These are phyloP conservation scores for Coniosporium tulheliwenetii DNA, from an alignment of 2,329 filamentous ascomycete genomes.

Conservation along the genomic window DNA sequence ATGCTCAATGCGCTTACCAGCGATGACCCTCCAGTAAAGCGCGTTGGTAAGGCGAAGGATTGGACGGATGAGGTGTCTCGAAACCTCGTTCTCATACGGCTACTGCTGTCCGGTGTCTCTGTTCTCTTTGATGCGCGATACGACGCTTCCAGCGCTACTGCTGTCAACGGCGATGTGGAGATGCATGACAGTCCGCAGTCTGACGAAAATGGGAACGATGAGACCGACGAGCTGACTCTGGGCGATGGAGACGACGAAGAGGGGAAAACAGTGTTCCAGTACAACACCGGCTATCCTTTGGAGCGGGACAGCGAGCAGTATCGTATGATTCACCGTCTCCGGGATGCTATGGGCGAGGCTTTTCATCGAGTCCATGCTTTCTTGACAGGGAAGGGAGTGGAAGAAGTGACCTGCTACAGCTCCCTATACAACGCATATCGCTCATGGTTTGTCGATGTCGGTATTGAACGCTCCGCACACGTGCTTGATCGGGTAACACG, in stretches of 20 bases:
- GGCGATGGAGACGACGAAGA: slow-evolving; percentile 65
- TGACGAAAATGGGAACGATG: slow-evolving; percentile 26
- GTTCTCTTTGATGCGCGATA: slow-evolving; percentile 62
- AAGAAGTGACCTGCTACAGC: slow-evolving; percentile 92
- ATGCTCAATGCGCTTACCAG: slow-evolving; percentile 68
- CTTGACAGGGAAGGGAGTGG: slow-evolving; percentile 69
- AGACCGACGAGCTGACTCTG: slow-evolving; percentile 34
- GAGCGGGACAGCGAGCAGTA: slow-evolving; percentile 50
- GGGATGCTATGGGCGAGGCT: slow-evolving; percentile 64
- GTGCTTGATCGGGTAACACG: slow-evolving; percentile 76
- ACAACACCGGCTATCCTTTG: slow-evolving; percentile 75
- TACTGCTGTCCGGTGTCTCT: slow-evolving; percentile 84
- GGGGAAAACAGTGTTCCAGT: slow-evolving; percentile 72
- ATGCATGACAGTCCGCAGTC: slow-evolving; percentile 11
- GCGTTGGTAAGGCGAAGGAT: slow-evolving; percentile 91
- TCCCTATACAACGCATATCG: slow-evolving; percentile 82
- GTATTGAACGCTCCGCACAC: slow-evolving; percentile 88
- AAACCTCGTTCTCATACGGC: slow-evolving; percentile 70
- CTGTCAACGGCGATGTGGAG: slow-evolving; percentile 10
- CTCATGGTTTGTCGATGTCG: slow-evolving; percentile 95
- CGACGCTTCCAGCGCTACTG: slow-evolving; percentile 42
- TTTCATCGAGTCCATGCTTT: slow-evolving; percentile 77
- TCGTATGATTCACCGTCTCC: slow-evolving; percentile 60
- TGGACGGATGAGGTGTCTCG: slow-evolving; percentile 96
- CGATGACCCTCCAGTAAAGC: slow-evolving; percentile 64